Percentiles rank a stretch among this genome's conserved stretches.
Conservation (phyloP, 164 flowering plant species). For the Magnolia officinalis region DNA sequence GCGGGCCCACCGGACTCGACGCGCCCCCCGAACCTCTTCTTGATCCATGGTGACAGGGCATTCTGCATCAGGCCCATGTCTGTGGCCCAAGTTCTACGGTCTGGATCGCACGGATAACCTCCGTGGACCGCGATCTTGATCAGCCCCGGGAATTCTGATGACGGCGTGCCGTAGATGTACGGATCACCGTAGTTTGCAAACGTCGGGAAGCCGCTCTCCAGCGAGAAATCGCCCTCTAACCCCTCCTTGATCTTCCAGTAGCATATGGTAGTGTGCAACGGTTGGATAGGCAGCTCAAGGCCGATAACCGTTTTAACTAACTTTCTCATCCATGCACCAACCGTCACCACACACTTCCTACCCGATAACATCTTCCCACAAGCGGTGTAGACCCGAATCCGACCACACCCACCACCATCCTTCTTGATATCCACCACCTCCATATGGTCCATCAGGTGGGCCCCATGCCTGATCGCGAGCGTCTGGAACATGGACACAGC, state of each 20-base stretch:
- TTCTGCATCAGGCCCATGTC: conserved; percentile 12
- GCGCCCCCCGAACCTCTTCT: conserved; percentile 35
- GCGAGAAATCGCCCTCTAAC: conserved; percentile 31
- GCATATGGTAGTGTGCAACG: conserved; percentile 64
- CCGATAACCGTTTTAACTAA: conserved; percentile 48
- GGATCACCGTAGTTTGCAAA: conserved; percentile 74
- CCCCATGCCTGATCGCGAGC: conserved; percentile 55
- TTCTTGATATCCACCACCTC: conserved; percentile 41
- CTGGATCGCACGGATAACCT: conserved; percentile 75
- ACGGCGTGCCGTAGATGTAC: conserved; percentile 80
- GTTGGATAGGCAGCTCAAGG: conserved; percentile 53
- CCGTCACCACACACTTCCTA: conserved; percentile 74
- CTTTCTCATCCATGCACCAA: conserved; percentile 74
- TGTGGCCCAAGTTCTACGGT: conserved; percentile 57
- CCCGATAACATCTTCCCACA: conserved; percentile 44
- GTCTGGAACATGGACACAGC: conserved; percentile 95
- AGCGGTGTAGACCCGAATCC: conserved; percentile 27
- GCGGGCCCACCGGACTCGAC: conserved; percentile 50
- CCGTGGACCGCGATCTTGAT: conserved; percentile 74
- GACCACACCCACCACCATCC: conserved; percentile 31
- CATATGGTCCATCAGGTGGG: conserved; percentile 51
- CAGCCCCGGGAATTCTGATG: conserved; percentile 82
- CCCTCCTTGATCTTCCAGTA: conserved; percentile 84
- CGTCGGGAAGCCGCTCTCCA: conserved; percentile 61
- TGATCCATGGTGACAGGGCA: conserved; percentile 43